A percentile compares a stretch with the other conserved stretches of the same genome.
Evolutionary conservation across 2,329 filamentous ascomycete species (phyloP).

Genomic region (Trichocomaceae sp.): DNA sequence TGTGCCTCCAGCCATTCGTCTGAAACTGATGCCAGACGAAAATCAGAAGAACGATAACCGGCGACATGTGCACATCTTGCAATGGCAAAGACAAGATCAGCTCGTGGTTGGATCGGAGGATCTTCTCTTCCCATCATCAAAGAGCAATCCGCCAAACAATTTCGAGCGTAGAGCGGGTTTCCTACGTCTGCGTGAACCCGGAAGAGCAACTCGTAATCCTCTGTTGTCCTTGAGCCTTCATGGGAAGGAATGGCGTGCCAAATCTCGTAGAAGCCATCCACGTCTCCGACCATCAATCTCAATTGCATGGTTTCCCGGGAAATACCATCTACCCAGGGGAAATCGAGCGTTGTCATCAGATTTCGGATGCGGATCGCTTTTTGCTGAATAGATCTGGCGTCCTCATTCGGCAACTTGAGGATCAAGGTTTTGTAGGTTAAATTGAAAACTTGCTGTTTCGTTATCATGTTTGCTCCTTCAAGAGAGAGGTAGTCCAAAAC

Average conservation of each 20-base stretch:
- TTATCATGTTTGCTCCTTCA: slow-evolving; percentile 32
- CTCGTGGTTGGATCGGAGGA: slow-evolving; percentile 43
- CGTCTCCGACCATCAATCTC: slow-evolving; percentile 41
- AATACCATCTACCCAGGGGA: not conserved
- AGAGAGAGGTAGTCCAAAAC: slow-evolving; percentile 39
- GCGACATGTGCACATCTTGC: slow-evolving; percentile 29
- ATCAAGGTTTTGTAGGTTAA: slow-evolving; percentile 33
- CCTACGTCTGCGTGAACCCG: slow-evolving; percentile 41
- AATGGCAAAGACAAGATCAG: slow-evolving; percentile 31
- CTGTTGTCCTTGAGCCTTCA: slow-evolving; percentile 42
- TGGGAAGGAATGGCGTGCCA: slow-evolving; percentile 53
- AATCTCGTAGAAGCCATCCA: slow-evolving; percentile 54
- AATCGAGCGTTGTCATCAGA: slow-evolving; percentile 19
- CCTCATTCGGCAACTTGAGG: slow-evolving; percentile 19
- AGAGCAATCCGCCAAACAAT: slow-evolving; percentile 49
- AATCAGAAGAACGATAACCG: not conserved
- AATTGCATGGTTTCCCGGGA: slow-evolving; percentile 20
- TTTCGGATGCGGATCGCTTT: slow-evolving; percentile 20
- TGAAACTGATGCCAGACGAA: not conserved
- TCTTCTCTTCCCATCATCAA: slow-evolving; percentile 54
- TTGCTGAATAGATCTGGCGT: not conserved
- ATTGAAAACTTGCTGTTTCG: slow-evolving; percentile 44
- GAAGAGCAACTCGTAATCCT: slow-evolving; percentile 53
- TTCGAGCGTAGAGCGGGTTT: slow-evolving; percentile 40
- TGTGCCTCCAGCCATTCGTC: not conserved